Base-by-base conservation (phyloP, 352 stramenopile species). In the Phytophthora niederhauseri region DNA sequence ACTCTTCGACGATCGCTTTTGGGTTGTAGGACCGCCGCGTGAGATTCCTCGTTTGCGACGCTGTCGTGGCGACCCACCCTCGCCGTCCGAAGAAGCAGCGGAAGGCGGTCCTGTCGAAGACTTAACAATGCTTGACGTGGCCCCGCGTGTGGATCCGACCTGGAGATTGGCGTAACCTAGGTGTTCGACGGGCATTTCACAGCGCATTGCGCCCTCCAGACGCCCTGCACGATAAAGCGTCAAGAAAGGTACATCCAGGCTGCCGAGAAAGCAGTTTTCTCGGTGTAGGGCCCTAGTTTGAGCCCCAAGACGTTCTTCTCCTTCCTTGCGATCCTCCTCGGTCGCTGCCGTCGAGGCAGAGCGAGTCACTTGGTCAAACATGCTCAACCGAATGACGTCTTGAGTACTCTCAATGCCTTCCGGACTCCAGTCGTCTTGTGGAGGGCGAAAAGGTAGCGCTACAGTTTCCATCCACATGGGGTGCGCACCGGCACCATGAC, bases 381-480 rank as follows among this genome's bases (percentile, higher is more conserved):
- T 66, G 22, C 70, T 90, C 17, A 99, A 76, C 6, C 81, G 75
- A 26, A 99, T 79, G 3, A 84, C 72, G 60, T 98, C 92, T 17
- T 80, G 70, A 6, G 92, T 80, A 20, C 78, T 81, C 31, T 84
- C 70, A 17, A 98, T 82, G 11, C 79, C 80, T 15, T 81, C 78
- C 2, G 90, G 82, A 7, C 79, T 95, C 80, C 85, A 97, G 67
- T 97, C 91, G 60, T 92, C 80, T 36, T 87, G 76, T 12, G 87
- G 88, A 8, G 92, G 80, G 31, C 78, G 78, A 68, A 98, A 97
- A 15, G 96, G 90, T 38, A 99, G 50, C 12, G 82, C 72, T 8
- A 98, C 38, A 6, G 93, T 98, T 72, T 98, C 87, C 77, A 98
- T 98, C 95, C 95, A 99, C 66, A 91, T 78, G 2, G 94, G 90